Percentiles rank a stretch among this genome's conserved stretches.
These are phyloP conservation scores for Ulota crispa DNA, from an alignment of 225 moss, liverwort and hornwort genomes.

Conservation along the genomic window DNA sequence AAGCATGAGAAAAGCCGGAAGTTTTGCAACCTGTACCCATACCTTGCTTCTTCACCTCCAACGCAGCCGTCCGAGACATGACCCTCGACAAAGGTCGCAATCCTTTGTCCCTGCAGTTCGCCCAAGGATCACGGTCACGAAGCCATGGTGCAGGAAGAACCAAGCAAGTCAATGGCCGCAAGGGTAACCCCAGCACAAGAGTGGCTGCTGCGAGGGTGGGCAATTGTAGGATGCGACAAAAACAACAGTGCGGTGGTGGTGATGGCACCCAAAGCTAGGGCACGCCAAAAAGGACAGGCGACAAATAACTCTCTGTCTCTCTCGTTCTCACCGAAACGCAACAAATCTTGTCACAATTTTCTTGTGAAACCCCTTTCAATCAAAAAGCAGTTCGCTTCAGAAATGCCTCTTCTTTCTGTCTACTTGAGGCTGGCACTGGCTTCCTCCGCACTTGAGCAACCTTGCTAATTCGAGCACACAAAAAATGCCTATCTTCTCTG, in stretches of 20 bases:
- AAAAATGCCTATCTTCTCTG: constrained; percentile 15
- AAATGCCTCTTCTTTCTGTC: neutral
- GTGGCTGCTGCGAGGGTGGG: neutral
- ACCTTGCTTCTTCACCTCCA: constrained; percentile 8
- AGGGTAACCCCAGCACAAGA: neutral
- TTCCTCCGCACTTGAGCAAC: constrained; percentile 19
- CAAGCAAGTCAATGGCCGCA: neutral
- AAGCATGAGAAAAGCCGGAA: neutral
- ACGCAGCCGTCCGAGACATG: neutral
- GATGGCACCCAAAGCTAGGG: constrained; percentile 14
- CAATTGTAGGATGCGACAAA: neutral
- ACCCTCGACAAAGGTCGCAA: neutral
- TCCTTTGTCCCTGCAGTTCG: neutral
- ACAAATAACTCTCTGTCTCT: neutral
- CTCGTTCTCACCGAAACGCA: neutral
- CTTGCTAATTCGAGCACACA: constrained; percentile 32
- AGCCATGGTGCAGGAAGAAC: neutral
- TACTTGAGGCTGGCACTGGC: neutral
- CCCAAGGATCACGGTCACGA: neutral
- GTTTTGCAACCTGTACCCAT: neutral
- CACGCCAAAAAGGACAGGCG: neutral
- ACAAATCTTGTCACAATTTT: neutral
- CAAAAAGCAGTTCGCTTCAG: neutral
- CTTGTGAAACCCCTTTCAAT: neutral
- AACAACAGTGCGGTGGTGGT: neutral